phyloP scores from a whole-genome alignment of 768 basidiomycete species.

The Boletus reticuloceps region DNA sequence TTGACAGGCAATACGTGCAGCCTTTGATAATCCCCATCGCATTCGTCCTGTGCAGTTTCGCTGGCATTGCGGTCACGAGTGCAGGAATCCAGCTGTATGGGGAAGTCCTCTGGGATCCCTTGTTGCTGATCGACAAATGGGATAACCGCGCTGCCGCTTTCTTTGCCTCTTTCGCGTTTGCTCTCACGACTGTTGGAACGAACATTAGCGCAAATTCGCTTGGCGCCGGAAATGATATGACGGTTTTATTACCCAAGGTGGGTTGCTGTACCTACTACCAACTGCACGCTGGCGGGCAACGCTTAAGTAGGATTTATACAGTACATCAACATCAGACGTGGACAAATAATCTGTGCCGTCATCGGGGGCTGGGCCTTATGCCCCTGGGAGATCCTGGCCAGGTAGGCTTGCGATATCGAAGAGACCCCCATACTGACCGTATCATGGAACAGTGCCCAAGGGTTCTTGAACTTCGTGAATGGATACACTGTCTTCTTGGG shows the following conservation, averaged over 20 bases:
- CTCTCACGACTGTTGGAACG: constrained; percentile 34
- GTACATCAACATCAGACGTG: constrained; percentile 72
- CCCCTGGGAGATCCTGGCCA: constrained; percentile 81
- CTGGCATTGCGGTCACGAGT: constrained; percentile 79
- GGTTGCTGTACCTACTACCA: constrained; percentile 11
- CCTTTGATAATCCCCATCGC: constrained; percentile 70
- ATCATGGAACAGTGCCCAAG: constrained; percentile 41
- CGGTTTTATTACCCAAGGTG: constrained; percentile 69
- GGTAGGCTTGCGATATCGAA: constrained; percentile 12
- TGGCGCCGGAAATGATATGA: constrained; percentile 81
- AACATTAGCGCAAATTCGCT: constrained; percentile 63
- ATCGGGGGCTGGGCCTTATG: constrained; percentile 81
- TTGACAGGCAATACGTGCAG: constrained; percentile 66
- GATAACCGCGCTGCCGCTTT: constrained; percentile 84
- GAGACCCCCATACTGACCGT: background rate
- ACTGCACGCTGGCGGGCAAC: background rate
- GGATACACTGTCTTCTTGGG: constrained; percentile 87
- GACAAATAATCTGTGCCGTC: constrained; percentile 74
- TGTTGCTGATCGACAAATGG: constrained; percentile 74
- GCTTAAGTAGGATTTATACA: background rate
- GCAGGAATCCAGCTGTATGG: constrained; percentile 63
- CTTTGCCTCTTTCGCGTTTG: constrained; percentile 75
- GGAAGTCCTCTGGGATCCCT: constrained; percentile 54
- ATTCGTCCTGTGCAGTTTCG: constrained; percentile 75
- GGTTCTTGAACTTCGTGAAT: constrained; percentile 74